Conservation (phyloP, 2,329 filamentous ascomycete genomes). For the Neurospora sp. region DNA sequence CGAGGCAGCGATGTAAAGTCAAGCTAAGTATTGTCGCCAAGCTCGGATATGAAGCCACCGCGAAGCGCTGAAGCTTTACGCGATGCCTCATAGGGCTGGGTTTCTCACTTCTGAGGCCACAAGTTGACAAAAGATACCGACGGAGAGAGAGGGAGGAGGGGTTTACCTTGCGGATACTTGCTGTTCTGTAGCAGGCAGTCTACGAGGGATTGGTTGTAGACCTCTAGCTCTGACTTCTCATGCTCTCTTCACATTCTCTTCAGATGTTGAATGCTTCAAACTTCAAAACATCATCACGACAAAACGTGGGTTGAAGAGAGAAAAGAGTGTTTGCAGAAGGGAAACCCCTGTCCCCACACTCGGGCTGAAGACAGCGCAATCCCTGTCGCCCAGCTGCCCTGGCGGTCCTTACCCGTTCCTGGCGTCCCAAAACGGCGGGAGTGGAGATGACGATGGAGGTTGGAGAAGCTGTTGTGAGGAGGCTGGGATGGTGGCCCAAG, state of each 20-base stretch:
- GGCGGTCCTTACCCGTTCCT: neutral
- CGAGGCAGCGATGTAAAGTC: neutral
- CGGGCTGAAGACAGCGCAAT: neutral
- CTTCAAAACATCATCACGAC: neutral
- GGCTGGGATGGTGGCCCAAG: constrained; percentile 3
- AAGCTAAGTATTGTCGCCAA: neutral
- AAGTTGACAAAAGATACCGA: neutral
- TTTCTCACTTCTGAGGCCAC: neutral
- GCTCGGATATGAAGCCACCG: neutral
- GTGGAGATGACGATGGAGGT: neutral
- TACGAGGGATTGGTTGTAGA: neutral
- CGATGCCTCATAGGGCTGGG: neutral
- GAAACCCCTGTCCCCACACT: neutral
- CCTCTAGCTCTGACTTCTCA: neutral
- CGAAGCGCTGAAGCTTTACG: neutral
- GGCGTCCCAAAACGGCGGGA: neutral
- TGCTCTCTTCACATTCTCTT: neutral
- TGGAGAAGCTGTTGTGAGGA: neutral
- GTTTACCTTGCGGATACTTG: neutral
- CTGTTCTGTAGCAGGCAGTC: neutral
- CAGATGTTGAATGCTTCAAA: neutral
- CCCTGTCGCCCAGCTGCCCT: neutral
- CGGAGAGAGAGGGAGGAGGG: neutral
- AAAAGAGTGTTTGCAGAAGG: neutral
- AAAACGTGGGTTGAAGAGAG: neutral